phyloP scores from a whole-genome alignment of 495 filamentous ascomycete genomes.

The Filosporella fistucella region DNA sequence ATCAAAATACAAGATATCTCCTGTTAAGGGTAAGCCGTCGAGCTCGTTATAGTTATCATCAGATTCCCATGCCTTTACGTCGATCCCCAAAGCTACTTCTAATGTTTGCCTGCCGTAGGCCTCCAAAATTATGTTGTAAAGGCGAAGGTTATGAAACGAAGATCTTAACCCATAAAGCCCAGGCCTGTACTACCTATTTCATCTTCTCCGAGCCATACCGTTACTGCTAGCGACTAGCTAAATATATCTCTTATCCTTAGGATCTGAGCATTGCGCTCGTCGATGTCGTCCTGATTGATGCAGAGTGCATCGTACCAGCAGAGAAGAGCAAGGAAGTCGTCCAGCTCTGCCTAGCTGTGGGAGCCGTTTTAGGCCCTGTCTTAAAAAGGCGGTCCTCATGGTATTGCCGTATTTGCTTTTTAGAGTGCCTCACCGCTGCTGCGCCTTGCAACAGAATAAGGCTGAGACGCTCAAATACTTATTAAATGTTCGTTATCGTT shows the following conservation, averaged over 20 bases:
- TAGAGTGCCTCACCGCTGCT: no score
- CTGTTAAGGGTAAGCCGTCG: no score
- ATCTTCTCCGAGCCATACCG: conserved; percentile 19
- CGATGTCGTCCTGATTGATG: conserved; percentile 15
- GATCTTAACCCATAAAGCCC: conserved; percentile 15
- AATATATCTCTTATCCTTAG: conserved; percentile 17
- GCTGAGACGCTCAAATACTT: no score
- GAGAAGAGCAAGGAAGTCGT: no score
- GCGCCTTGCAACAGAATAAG: no score
- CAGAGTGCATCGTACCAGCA: conserved; percentile 2
- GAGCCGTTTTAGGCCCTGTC: no score
- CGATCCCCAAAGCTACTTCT: conserved; percentile 18
- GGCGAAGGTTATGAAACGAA: conserved; percentile 20
- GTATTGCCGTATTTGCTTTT: no score
- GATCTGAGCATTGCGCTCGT: conserved; percentile 16
- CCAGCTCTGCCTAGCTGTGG: no score
- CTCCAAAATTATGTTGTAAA: conserved; percentile 16
- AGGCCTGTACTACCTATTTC: conserved; percentile 7
- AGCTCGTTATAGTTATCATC: no score
- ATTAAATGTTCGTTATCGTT: no score
- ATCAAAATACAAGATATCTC: no score
- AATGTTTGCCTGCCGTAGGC: conserved; percentile 18
- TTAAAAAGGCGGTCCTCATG: no score
- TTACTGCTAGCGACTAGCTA: conserved; percentile 14
- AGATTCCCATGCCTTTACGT: conserved; percentile 17